These are phyloP conservation scores for Waltergamsia citrina DNA, from an alignment of 2,329 filamentous ascomycete genomes.

Conservation along the genomic window DNA sequence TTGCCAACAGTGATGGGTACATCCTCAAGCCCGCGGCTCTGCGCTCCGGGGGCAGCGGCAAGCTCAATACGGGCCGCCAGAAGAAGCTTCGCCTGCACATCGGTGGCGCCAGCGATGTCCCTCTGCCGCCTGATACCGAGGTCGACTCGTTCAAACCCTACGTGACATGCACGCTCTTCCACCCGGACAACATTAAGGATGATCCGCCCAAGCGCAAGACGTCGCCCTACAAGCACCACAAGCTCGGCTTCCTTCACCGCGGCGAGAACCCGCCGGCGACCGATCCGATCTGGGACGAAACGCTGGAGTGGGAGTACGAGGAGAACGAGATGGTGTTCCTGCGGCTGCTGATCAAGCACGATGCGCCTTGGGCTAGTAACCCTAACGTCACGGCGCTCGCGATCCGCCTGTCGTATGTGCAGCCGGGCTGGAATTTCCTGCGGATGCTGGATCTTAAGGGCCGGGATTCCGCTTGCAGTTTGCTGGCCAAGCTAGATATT, in stretches of 20 bases:
- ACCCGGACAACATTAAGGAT: conserved; percentile 39
- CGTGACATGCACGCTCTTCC: conserved; percentile 54
- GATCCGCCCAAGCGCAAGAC: conserved; percentile 54
- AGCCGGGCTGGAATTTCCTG: conserved; percentile 52
- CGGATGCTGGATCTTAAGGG: conserved; percentile 57
- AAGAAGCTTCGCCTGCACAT: conserved; percentile 47
- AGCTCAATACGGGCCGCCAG: conserved; percentile 31
- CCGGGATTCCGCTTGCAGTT: conserved; percentile 49
- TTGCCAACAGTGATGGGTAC: conserved; percentile 55
- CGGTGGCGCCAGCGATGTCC: conserved; percentile 53
- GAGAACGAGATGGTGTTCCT: conserved; percentile 58
- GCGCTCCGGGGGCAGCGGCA: conserved; percentile 43
- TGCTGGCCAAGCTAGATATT: conserved; percentile 53
- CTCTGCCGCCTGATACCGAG: conserved; percentile 41
- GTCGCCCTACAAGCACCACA: conserved; percentile 48
- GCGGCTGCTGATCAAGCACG: conserved; percentile 56
- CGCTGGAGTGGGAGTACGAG: conserved; percentile 58
- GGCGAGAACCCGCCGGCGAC: conserved; percentile 48
- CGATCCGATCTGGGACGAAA: conserved; percentile 58
- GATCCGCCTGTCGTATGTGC: conserved; percentile 47
- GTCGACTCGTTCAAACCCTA: conserved; percentile 51
- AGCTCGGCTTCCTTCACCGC: conserved; percentile 42
- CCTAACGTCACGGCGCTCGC: conserved; percentile 52
- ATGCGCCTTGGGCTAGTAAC: conserved; percentile 52
- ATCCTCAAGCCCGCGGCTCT: conserved; percentile 55